phyloP scores from a whole-genome alignment of 2,329 filamentous ascomycete genomes.

The Pestalotiopsis sp. region DNA sequence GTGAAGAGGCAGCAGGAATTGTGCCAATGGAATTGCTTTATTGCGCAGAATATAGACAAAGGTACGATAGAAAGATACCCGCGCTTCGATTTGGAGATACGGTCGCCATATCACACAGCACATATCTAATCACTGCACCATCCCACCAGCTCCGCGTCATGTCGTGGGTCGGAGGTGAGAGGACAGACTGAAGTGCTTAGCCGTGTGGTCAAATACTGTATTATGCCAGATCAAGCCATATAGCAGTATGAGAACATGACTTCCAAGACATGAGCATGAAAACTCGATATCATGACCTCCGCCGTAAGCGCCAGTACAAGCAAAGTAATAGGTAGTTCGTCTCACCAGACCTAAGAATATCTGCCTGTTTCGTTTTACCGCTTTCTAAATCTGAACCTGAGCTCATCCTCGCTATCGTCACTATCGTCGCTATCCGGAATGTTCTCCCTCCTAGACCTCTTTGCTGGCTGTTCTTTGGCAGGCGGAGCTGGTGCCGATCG shows the following conservation, averaged over 20 bases:
- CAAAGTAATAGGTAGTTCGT: too few relatives aligned
- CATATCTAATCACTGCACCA: background rate
- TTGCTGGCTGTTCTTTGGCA: constrained; percentile 37
- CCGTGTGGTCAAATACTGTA: too few relatives aligned
- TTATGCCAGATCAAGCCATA: background rate
- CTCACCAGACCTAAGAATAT: background rate
- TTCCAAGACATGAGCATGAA: background rate
- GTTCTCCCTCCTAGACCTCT: constrained; percentile 32
- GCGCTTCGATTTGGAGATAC: background rate
- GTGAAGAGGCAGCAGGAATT: background rate
- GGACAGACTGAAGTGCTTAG: too few relatives aligned
- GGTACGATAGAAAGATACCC: constrained; percentile 5
- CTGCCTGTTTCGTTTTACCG: background rate
- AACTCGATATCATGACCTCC: background rate
- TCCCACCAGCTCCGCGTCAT: too few relatives aligned
- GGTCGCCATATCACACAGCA: background rate
- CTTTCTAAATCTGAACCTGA: constrained; percentile 53
- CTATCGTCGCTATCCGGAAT: constrained; percentile 36
- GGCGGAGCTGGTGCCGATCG: constrained; percentile 36
- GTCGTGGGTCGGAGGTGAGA: too few relatives aligned
- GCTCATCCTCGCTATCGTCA: constrained; percentile 58
- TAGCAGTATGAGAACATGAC: background rate
- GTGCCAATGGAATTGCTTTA: background rate
- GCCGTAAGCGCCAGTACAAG: background rate
- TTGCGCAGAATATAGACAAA: constrained; percentile 1